Percentiles rank a stretch among this genome's conserved stretches.
Evolutionary conservation across 2,329 filamentous ascomycete genomes (phyloP).

Genomic region (Coniochaeta pulveracea): DNA sequence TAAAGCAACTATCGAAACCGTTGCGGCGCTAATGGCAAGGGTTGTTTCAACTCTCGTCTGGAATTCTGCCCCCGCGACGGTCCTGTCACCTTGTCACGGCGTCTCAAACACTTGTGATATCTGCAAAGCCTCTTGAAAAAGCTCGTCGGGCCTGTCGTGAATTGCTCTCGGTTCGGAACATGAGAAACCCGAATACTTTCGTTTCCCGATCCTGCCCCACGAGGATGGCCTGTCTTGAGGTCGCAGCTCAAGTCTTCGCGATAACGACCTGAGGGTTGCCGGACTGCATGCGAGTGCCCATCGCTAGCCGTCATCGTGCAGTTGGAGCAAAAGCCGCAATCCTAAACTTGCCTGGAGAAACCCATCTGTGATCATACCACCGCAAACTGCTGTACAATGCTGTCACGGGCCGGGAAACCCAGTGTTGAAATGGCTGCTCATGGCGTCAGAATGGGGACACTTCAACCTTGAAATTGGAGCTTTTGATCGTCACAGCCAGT

Average conservation of each 20-base stretch:
- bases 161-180: background rate
- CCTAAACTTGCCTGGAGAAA: too few relatives aligned
- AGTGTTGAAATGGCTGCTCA: too few relatives aligned
- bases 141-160: background rate
- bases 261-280: too few relatives aligned
- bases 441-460: too few relatives aligned
- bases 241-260: too few relatives aligned
- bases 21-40: background rate
- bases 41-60: slow-evolving; percentile 2
- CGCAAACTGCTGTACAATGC: too few relatives aligned
- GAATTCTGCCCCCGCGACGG: background rate
- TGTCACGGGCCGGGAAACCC: too few relatives aligned
- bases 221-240: background rate
- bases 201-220: background rate
- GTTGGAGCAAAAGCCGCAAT: too few relatives aligned
- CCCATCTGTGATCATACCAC: too few relatives aligned
- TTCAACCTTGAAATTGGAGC: too few relatives aligned
- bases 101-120: slow-evolving; percentile 2
- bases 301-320: slow-evolving; percentile 1
- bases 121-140: background rate
- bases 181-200: background rate
- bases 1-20: background rate
- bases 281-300: background rate
- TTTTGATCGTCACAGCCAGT: too few relatives aligned
- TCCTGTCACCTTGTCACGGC: slow-evolving; percentile 1